Conservation (phyloP, 805 yeast species). For the Metschnikowia proteae region DNA sequence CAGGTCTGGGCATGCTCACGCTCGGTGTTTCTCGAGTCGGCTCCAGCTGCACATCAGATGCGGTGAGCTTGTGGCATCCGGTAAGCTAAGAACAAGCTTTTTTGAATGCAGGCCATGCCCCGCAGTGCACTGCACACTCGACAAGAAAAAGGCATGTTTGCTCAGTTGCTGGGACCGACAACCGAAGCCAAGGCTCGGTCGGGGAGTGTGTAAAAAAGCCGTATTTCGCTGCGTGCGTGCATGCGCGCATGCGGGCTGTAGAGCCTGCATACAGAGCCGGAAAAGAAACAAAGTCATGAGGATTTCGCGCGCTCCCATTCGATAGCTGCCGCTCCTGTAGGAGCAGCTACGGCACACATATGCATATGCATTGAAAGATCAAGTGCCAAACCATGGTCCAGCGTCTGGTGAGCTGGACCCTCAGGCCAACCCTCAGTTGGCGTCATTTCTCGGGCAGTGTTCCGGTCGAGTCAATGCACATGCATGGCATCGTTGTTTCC, state of each 20-base stretch:
- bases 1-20: too few relatives aligned
- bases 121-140: too few relatives aligned
- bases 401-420: background rate
- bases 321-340: background rate
- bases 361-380: constrained; percentile 5
- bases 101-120: too few relatives aligned
- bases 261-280: background rate
- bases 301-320: constrained; percentile 1
- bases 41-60: too few relatives aligned
- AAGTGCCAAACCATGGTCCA: constrained; percentile 1
- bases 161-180: too few relatives aligned
- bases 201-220: background rate
- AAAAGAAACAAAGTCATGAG: background rate
- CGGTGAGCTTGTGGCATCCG: too few relatives aligned
- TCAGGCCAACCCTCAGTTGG: too few relatives aligned
- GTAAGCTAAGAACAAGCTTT: too few relatives aligned
- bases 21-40: too few relatives aligned
- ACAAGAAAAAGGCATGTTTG: background rate
- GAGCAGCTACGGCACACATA: background rate
- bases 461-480: too few relatives aligned
- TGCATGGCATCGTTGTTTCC: too few relatives aligned
- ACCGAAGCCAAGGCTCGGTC: background rate
- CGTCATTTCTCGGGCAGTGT: too few relatives aligned
- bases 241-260: background rate
- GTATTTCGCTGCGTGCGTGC: background rate